Evolutionary conservation across 106 monocot species (phyloP).

Genomic region (Cymbidium sinense): DNA sequence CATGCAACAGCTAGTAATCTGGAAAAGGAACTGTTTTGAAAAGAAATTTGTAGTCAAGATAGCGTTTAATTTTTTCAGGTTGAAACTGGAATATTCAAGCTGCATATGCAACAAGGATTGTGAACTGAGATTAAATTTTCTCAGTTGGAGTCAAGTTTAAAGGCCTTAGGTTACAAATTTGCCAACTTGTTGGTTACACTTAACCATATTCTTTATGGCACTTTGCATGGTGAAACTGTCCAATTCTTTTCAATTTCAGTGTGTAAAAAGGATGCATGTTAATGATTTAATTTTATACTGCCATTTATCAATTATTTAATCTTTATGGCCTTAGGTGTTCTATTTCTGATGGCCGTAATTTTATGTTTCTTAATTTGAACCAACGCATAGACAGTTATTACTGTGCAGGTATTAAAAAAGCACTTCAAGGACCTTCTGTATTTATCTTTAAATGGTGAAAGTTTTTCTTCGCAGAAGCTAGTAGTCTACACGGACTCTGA

Average conservation of each 20-base stretch:
- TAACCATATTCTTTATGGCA: background rate
- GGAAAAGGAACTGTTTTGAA: too few species aligned
- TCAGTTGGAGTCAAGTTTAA: too few species aligned
- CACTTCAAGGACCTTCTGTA: conserved; percentile 72
- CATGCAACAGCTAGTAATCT: too few species aligned
- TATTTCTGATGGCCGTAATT: background rate
- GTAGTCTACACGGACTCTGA: conserved; percentile 53
- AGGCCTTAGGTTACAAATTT: too few species aligned
- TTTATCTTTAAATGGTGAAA: conserved; percentile 32
- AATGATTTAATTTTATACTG: background rate
- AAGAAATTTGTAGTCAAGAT: too few species aligned
- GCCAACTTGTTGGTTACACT: background rate
- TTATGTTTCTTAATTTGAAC: background rate
- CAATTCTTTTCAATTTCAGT: background rate
- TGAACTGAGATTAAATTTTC: too few species aligned
- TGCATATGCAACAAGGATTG: too few species aligned
- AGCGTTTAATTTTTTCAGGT: too few species aligned
- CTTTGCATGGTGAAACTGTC: background rate
- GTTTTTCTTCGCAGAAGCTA: conserved; percentile 26
- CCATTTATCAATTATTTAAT: background rate
- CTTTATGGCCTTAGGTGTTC: background rate
- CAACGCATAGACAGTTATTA: background rate
- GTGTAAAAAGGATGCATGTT: background rate
- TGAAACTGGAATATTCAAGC: too few species aligned
- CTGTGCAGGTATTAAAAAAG: conserved; percentile 60